Evolutionary conservation across 345 rosid genomes (phyloP).

Genomic region (Heritiera fomes): DNA sequence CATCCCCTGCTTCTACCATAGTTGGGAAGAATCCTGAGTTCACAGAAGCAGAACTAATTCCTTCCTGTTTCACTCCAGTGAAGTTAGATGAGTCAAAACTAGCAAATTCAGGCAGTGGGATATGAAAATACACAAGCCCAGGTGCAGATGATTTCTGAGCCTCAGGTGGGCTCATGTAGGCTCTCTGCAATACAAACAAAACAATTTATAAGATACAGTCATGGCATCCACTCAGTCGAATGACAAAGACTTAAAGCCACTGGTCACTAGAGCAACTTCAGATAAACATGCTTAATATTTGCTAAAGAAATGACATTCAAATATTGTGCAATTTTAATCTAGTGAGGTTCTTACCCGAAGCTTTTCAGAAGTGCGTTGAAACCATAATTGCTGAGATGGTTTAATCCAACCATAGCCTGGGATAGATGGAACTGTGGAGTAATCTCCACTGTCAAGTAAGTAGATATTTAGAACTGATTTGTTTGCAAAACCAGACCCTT

Average conservation of each 20-base stretch:
- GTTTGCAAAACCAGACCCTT: conserved; percentile 62
- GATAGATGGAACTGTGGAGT: conserved; percentile 55
- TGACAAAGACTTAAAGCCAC: background rate
- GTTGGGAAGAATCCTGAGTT: conserved; percentile 91
- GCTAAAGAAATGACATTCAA: background rate
- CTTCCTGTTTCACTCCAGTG: conserved; percentile 76
- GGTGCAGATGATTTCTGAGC: conserved; percentile 69
- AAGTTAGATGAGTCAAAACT: conserved; percentile 52
- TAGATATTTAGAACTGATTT: conserved; percentile 84
- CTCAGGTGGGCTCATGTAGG: conserved; percentile 53
- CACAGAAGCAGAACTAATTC: conserved; percentile 59
- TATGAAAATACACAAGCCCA: conserved; percentile 83
- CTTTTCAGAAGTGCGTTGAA: conserved; percentile 65
- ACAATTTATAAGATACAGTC: background rate
- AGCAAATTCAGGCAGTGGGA: conserved; percentile 82
- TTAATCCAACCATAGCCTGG: conserved; percentile 86
- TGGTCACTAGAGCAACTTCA: background rate
- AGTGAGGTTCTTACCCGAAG: conserved; percentile 52
- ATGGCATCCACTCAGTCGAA: background rate
- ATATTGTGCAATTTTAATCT: background rate
- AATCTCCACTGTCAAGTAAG: conserved; percentile 82
- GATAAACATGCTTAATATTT: background rate
- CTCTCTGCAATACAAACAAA: conserved; percentile 44
- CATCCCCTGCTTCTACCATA: conserved; percentile 75
- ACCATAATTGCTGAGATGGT: conserved; percentile 84